Percentiles rank a stretch among this genome's conserved stretches.
Conservation (phyloP, 1,284 basidiomycete genomes). For the Microbotryum scabiosae region DNA sequence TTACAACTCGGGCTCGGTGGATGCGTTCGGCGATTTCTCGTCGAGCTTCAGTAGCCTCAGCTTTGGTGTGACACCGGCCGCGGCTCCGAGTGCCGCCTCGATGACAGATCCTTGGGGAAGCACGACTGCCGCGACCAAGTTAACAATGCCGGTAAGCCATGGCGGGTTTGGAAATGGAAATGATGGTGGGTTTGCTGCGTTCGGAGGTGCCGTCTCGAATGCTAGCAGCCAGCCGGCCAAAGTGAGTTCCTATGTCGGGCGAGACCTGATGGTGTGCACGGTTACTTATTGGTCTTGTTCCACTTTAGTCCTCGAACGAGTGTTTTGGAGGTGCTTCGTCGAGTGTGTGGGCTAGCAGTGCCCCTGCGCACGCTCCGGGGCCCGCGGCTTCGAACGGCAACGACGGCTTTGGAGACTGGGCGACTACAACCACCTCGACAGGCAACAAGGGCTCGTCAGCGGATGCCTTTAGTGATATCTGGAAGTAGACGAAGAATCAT, state of each 20-base stretch:
- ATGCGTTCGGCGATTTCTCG: not conserved
- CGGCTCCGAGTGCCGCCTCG: not conserved
- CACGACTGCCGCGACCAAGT: not conserved
- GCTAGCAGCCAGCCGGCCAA: not conserved
- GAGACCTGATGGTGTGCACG: not conserved
- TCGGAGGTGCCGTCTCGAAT: conserved; percentile 4
- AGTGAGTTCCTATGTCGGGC: not conserved
- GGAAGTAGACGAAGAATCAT: conserved; percentile 4
- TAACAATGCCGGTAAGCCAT: not conserved
- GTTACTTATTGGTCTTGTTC: not conserved
- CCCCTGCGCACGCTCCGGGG: not conserved
- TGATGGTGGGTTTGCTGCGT: conserved; percentile 7
- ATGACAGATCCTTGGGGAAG: not conserved
- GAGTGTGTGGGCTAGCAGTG: conserved; percentile 16
- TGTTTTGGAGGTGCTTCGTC: not conserved
- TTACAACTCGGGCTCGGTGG: not conserved
- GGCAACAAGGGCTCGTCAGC: not conserved
- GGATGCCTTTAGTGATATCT: conserved; percentile 30
- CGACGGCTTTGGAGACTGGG: not conserved
- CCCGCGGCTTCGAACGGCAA: conserved; percentile 1
- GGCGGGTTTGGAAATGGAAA: not conserved
- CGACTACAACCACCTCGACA: not conserved
- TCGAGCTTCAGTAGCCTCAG: conserved; percentile 10
- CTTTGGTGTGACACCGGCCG: conserved; percentile 1
- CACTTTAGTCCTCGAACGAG: not conserved